Evolutionary conservation across 2,329 filamentous ascomycete species (phyloP).

Genomic region (Clonostachys sp.): DNA sequence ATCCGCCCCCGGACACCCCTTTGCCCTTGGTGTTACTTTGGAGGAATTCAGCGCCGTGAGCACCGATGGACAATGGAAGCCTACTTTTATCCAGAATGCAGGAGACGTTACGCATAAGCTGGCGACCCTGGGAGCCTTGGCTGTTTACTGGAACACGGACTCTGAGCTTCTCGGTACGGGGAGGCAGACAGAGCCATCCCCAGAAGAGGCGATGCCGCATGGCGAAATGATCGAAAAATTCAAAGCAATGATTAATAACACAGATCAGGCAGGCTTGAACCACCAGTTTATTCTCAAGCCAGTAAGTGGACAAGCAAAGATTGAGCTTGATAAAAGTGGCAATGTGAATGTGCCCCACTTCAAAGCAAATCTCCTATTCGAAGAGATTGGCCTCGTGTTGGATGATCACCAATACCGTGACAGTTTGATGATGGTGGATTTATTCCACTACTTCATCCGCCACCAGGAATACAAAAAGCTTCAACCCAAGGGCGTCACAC

Average conservation of each 20-base stretch:
- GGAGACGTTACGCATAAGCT: slow-evolving; percentile 85
- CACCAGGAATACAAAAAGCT: slow-evolving; percentile 96
- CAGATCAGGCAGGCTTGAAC: slow-evolving; percentile 49
- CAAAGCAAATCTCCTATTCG: slow-evolving; percentile 88
- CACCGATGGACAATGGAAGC: slow-evolving; percentile 91
- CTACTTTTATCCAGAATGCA: slow-evolving; percentile 90
- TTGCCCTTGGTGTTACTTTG: slow-evolving; percentile 85
- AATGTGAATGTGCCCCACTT: slow-evolving; percentile 75
- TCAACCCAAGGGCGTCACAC: slow-evolving; percentile 74
- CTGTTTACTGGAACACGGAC: slow-evolving; percentile 98
- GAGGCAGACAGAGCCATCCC: slow-evolving; percentile 50
- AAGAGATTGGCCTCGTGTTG: slow-evolving; percentile 96
- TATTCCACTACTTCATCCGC: slow-evolving; percentile 97
- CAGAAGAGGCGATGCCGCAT: slow-evolving; percentile 60
- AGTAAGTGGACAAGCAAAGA: slow-evolving; percentile 89
- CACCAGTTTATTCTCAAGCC: slow-evolving; percentile 96
- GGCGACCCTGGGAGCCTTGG: slow-evolving; percentile 81
- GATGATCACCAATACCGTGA: slow-evolving; percentile 98
- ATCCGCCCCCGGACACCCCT: slow-evolving; percentile 90
- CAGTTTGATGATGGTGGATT: slow-evolving; percentile 93
- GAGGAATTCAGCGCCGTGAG: slow-evolving; percentile 97
- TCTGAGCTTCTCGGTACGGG: slow-evolving; percentile 77
- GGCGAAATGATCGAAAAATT: slow-evolving; percentile 75
- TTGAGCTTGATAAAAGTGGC: slow-evolving; percentile 92
- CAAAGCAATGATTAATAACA: slow-evolving; percentile 72